Evolutionary conservation across 768 basidiomycete species (phyloP).

Genomic region (Leccinellum rugosiceps): DNA sequence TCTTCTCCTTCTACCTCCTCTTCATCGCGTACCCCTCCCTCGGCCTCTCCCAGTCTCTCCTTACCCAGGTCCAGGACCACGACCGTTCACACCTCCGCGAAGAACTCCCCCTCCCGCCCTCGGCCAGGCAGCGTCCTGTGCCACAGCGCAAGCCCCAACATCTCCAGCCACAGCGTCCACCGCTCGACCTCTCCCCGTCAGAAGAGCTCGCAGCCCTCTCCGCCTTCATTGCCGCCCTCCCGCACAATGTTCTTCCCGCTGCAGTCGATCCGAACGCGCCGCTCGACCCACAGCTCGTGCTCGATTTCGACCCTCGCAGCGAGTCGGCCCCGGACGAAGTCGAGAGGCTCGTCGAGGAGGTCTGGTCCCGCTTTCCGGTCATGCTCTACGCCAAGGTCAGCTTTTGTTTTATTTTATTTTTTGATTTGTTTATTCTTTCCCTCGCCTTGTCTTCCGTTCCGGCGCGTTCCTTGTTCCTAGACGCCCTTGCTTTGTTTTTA

Average conservation of each 20-base stretch:
- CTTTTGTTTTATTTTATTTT: slow-evolving; percentile 10
- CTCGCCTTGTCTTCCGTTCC: neutral
- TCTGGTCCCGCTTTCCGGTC: slow-evolving; percentile 73
- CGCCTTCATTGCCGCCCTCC: slow-evolving; percentile 68
- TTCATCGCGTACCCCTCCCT: slow-evolving; percentile 45
- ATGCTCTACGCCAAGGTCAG: slow-evolving; percentile 70
- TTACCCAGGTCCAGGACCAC: slow-evolving; percentile 22
- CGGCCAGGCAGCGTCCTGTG: slow-evolving; percentile 2
- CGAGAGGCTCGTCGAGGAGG: slow-evolving; percentile 52
- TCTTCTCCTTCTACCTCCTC: slow-evolving; percentile 54
- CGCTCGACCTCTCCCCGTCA: slow-evolving; percentile 45
- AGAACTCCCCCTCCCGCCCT: slow-evolving; percentile 25
- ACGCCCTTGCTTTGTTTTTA: neutral
- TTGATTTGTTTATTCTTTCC: neutral
- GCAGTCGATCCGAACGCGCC: slow-evolving; percentile 59
- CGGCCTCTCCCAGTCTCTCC: slow-evolving; percentile 34
- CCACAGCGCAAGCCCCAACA: slow-evolving; percentile 18
- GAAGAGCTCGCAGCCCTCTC: slow-evolving; percentile 76
- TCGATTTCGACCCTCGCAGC: slow-evolving; percentile 79
- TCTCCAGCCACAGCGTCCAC: slow-evolving; percentile 27
- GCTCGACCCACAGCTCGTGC: slow-evolving; percentile 76
- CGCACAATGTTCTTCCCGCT: slow-evolving; percentile 71
- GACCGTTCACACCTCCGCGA: slow-evolving; percentile 1
- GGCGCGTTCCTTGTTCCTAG: neutral
- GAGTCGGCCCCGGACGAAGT: slow-evolving; percentile 61